Percentiles rank a stretch among this genome's conserved stretches.
Conservation (phyloP, 768 basidiomycete species). For the Mycena belliarum region DNA sequence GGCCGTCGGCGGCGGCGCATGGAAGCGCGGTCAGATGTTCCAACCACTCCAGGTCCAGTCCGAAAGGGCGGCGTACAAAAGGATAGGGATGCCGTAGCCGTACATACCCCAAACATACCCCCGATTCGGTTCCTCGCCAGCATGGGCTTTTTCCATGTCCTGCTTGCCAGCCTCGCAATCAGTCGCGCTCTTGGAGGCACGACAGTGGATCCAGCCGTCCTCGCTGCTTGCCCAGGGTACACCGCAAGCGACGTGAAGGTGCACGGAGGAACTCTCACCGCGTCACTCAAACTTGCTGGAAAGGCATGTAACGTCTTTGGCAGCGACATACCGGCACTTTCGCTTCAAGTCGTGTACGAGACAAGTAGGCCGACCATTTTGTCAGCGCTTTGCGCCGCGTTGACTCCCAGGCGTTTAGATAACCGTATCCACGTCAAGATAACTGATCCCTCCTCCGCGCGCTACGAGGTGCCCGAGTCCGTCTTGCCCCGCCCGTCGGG, state of each 20-base stretch:
- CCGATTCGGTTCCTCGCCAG: no score
- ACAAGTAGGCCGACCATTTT: constrained; percentile 39
- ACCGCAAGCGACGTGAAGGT: constrained; percentile 46
- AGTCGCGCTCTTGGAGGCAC: constrained; percentile 15
- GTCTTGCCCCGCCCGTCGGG: constrained; percentile 57
- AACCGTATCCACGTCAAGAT: constrained; percentile 68
- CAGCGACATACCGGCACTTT: constrained; percentile 47
- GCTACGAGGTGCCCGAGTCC: constrained; percentile 66
- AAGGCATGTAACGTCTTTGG: constrained; percentile 62
- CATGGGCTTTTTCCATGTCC: not conserved
- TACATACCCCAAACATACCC: not conserved
- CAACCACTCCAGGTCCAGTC: not conserved
- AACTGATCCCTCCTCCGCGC: constrained; percentile 45
- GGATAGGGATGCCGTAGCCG: not conserved
- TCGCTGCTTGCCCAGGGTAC: constrained; percentile 67
- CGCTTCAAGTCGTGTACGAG: constrained; percentile 58
- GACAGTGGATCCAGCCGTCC: constrained; percentile 31
- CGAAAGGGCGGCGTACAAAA: not conserved
- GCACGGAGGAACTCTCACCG: constrained; percentile 42
- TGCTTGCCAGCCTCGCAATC: constrained; percentile 10
- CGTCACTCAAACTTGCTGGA: constrained; percentile 54
- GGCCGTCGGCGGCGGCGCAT: constrained; percentile 3
- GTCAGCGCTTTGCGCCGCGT: not conserved
- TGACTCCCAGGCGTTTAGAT: constrained; percentile 29
- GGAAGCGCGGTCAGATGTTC: constrained; percentile 11